phyloP scores from a whole-genome alignment of 495 filamentous ascomycete species.

The Xanthoparmelia taractica region DNA sequence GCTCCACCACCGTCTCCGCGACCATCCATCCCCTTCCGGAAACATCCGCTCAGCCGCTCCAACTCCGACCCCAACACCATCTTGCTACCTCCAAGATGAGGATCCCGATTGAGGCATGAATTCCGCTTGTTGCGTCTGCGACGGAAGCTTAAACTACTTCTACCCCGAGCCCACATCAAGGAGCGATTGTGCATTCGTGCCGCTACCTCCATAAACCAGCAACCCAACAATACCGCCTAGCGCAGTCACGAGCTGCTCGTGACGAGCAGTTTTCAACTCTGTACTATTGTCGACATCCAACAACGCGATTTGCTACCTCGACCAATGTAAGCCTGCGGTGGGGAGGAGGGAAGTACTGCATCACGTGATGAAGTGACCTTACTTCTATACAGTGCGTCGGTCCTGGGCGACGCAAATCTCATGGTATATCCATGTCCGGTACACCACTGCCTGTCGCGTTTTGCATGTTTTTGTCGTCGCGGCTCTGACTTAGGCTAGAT shows the following conservation, averaged over 20 bases:
- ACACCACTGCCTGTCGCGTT: too few species aligned
- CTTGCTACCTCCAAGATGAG: background rate
- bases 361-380: too few species aligned
- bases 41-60: background rate
- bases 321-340: too few species aligned
- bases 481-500: background rate
- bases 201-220: background rate
- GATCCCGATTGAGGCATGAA: background rate
- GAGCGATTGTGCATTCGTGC: background rate
- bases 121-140: background rate
- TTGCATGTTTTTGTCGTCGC: too few species aligned
- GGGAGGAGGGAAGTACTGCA: too few species aligned
- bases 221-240: background rate
- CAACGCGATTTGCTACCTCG: too few species aligned
- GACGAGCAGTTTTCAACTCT: background rate
- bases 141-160: background rate
- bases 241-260: too few species aligned
- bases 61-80: background rate
- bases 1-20: background rate
- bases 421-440: too few species aligned
- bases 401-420: too few species aligned
- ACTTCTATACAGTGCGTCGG: too few species aligned
- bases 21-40: background rate
- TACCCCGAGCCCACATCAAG: background rate
- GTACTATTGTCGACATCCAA: background rate